Evolutionary conservation across 23 red algal species (phyloP).

Genomic region (Gracilaria gracilis): DNA sequence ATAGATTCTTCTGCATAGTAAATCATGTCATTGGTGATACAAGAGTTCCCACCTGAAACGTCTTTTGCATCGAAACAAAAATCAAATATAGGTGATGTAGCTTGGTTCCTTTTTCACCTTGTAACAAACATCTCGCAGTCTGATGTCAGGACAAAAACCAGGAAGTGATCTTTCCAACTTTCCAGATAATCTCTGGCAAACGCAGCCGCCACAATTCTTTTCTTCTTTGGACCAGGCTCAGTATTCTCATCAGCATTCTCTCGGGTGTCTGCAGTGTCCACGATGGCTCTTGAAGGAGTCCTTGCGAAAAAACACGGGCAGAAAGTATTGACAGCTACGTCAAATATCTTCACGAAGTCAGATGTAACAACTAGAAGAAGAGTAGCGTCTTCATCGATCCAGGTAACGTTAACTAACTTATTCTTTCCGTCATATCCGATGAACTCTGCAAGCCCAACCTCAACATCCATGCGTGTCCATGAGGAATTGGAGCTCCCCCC

Average conservation of each 20-base stretch:
- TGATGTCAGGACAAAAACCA: slow-evolving; percentile 49
- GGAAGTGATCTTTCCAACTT: slow-evolving; percentile 8
- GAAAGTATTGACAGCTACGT: slow-evolving; percentile 43
- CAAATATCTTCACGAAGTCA: slow-evolving; percentile 77
- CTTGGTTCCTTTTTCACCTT: neutral
- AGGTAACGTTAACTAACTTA: slow-evolving; percentile 21
- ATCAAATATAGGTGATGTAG: neutral
- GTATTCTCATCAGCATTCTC: neutral
- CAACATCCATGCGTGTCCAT: slow-evolving; percentile 51
- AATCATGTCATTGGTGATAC: neutral
- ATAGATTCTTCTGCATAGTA: slow-evolving; percentile 45
- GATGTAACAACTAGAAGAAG: slow-evolving; percentile 49
- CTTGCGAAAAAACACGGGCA: slow-evolving; percentile 63
- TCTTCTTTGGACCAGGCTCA: neutral
- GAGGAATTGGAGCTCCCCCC: neutral
- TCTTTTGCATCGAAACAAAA: slow-evolving; percentile 47
- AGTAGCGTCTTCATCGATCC: slow-evolving; percentile 48
- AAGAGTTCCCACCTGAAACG: neutral
- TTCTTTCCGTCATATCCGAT: slow-evolving; percentile 46
- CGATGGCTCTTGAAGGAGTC: neutral
- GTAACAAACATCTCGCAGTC: slow-evolving; percentile 44
- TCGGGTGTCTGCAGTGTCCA: neutral
- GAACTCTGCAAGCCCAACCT: slow-evolving; percentile 53
- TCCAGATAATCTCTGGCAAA: slow-evolving; percentile 17
- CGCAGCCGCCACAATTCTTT: neutral